Base-by-base conservation (phyloP, 2,329 filamentous ascomycete species). In the Alternaria conjuncta region DNA sequence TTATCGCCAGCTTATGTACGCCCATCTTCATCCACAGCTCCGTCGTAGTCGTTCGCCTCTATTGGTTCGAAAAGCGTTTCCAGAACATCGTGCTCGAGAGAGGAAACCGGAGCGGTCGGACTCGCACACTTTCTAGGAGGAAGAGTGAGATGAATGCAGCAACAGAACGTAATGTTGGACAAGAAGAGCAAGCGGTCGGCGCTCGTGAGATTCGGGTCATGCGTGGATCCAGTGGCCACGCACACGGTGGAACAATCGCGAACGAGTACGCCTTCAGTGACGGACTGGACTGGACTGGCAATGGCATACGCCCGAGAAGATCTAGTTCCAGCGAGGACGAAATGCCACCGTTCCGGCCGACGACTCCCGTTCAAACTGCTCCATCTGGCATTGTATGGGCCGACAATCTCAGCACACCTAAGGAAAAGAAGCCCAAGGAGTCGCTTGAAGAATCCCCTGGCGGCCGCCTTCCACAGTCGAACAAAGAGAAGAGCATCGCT, bases 61-160 rank as follows among this genome's bases (percentile, higher is more conserved):
- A 97, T 81, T 99, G 95, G 95, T 99, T 99, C 77, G 94, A 99
- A 81, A 97, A 96, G 80, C 89, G 94, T 8, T 98, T 99, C 77
- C 92, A 97, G 76, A 86, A 92, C 72, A 87, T 97, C 68, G 94
- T 92, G 13, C 86, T 86, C 32, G 92, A 97, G 71, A 89, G 92
- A 2, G 88, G 89, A 58, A 84, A 82, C 46, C 43, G 46, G 20
- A 56, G 65, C 26, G 84, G 94, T 57, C 85, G 86, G 57, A 91
- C 80, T 83, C 89, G 83, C 82, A 92, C 75, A 81, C 88, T 82
- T 81, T 90, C 76, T 81, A 82, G 82, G 58, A 86, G 82, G 51
- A 82, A 82, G 71, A 87, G 79, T 55, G 74, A 82, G 43, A 81
- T 75, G 54, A 83, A 82, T 50, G 78, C 79, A n/a, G 82, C 84